Evolutionary conservation across 306 rosid genomes (phyloP).

Genomic region (Canavalia gladiata): DNA sequence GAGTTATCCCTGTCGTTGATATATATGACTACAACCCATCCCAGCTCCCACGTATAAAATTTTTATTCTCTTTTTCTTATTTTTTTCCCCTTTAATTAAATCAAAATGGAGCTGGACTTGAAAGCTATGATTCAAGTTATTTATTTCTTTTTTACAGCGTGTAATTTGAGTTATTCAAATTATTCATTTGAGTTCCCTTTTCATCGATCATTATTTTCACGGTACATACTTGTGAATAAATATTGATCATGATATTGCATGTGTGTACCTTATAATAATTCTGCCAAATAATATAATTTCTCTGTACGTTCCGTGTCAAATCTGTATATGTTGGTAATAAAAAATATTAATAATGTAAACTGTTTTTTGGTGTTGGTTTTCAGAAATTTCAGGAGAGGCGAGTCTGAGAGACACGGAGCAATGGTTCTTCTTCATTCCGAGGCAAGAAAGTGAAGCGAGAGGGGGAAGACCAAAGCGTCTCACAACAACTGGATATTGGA

Average conservation of each 20-base stretch:
- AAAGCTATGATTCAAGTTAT: constrained; percentile 11
- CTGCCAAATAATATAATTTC: neutral
- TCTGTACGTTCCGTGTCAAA: neutral
- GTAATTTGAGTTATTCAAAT: neutral
- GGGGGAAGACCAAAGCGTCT: constrained; percentile 90
- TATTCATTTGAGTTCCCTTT: neutral
- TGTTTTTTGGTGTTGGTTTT: neutral
- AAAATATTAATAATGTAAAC: neutral
- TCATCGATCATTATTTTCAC: neutral
- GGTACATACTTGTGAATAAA: neutral
- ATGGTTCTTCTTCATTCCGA: constrained; percentile 87
- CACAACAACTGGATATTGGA: constrained; percentile 84
- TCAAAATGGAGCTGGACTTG: neutral
- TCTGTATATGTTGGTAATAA: neutral
- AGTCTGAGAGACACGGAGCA: constrained; percentile 73
- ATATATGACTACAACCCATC: constrained; percentile 74
- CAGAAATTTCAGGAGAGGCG: constrained; percentile 75
- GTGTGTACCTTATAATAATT: neutral
- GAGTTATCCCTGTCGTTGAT: constrained; percentile 69
- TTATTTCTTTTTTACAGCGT: neutral
- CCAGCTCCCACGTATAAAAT: constrained; percentile 79
- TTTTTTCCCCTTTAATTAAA: neutral
- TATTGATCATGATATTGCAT: neutral
- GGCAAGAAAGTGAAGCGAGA: constrained; percentile 86
- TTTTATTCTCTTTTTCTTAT: neutral